Conservation (phyloP, 345 rosid species). For the Raphanus sativus region DNA sequence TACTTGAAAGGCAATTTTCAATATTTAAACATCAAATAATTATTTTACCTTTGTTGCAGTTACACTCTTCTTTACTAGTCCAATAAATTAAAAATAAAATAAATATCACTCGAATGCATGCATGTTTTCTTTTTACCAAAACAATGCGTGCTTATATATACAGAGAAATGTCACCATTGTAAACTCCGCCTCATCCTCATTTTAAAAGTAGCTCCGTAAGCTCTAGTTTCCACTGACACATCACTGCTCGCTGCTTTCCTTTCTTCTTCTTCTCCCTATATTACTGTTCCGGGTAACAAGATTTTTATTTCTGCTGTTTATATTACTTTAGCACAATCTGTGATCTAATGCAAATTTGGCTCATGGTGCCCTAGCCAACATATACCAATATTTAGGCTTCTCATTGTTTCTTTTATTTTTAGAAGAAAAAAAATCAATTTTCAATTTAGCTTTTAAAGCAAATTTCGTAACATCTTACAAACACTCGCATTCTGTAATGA, state of each 20-base stretch:
- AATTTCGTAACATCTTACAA: background rate
- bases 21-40: background rate
- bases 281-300: slow-evolving; percentile 26
- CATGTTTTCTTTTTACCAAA: background rate
- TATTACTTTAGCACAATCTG: background rate
- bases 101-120: slow-evolving; percentile 28
- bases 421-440: background rate
- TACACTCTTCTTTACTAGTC: slow-evolving; percentile 29
- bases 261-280: background rate
- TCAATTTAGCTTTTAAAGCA: background rate
- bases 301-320: background rate
- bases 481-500: background rate
- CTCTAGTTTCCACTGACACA: slow-evolving; percentile 34
- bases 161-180: slow-evolving; percentile 22
- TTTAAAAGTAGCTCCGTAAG: slow-evolving; percentile 32
- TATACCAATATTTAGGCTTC: background rate
- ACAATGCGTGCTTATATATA: slow-evolving; percentile 8
- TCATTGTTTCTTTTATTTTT: background rate
- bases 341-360: background rate
- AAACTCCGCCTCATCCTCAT: slow-evolving; percentile 35
- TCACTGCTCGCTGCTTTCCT: slow-evolving; percentile 7
- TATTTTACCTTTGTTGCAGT: background rate
- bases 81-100: background rate
- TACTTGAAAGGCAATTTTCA: background rate
- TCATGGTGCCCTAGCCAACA: background rate